These are phyloP conservation scores for Debaryomyces robertsiae DNA, from an alignment of 1,139 yeast genomes.

Conservation along the genomic window DNA sequence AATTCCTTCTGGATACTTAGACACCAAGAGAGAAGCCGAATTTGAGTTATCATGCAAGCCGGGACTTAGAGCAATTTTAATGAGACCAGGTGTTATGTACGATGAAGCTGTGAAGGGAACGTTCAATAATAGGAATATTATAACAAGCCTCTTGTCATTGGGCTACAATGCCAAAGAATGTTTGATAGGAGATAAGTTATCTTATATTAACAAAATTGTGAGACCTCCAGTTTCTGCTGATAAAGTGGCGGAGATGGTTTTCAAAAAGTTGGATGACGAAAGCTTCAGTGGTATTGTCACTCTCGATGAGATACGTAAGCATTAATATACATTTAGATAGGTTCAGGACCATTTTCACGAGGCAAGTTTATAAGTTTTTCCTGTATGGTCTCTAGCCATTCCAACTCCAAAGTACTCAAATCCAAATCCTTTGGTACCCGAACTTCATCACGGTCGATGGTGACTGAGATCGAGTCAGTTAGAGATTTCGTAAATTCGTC, in stretches of 20 bases:
- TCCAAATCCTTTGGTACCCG: slow-evolving; percentile 27
- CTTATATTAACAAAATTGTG: slow-evolving; percentile 47
- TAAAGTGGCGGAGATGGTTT: slow-evolving; percentile 61
- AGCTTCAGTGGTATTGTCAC: slow-evolving; percentile 59
- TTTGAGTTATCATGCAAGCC: slow-evolving; percentile 47
- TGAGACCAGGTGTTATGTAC: slow-evolving; percentile 85
- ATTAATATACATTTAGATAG: background rate
- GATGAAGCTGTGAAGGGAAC: slow-evolving; percentile 47
- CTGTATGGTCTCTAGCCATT: slow-evolving; percentile 30
- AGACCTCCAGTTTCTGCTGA: slow-evolving; percentile 73
- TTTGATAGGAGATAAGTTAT: slow-evolving; percentile 29
- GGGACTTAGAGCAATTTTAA: slow-evolving; percentile 57
- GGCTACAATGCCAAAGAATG: slow-evolving; percentile 48
- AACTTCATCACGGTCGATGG: slow-evolving; percentile 23
- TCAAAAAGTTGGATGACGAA: slow-evolving; percentile 55
- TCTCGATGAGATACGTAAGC: slow-evolving; percentile 49
- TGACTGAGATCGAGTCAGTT: slow-evolving; percentile 17
- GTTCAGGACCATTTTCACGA: background rate
- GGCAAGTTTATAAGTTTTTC: slow-evolving; percentile 7
- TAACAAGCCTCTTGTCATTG: slow-evolving; percentile 31
- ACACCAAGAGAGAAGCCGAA: slow-evolving; percentile 80
- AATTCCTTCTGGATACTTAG: slow-evolving; percentile 68
- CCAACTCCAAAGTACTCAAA: slow-evolving; percentile 29
- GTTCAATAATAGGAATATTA: slow-evolving; percentile 30
- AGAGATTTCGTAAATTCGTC: slow-evolving; percentile 13